Percentiles rank a stretch among this genome's conserved stretches.
phyloP scores from a whole-genome alignment of 371 early-diverging fungal genomes.

The Encephalitozoon romaleae region DNA sequence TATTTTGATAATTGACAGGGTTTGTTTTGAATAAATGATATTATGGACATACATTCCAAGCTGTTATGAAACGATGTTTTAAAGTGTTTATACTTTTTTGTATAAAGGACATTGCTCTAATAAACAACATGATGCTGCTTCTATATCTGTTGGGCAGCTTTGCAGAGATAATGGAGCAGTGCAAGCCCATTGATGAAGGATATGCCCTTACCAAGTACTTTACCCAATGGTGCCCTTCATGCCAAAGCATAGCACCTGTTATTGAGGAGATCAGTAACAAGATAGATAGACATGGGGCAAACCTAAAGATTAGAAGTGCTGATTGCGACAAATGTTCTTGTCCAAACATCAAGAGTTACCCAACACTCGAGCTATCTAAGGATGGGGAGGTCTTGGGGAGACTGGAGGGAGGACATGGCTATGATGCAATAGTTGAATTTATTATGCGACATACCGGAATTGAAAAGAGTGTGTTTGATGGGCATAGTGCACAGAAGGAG shows the following conservation, averaged over 20 bases:
- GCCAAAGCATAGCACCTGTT: conserved; percentile 39
- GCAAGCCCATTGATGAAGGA: background rate
- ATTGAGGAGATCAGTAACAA: conserved; percentile 47
- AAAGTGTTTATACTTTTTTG: background rate
- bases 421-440: conserved; percentile 40
- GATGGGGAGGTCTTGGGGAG: conserved; percentile 40
- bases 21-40: background rate
- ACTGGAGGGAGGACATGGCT: conserved; percentile 38
- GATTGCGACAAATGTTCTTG: conserved; percentile 57
- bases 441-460: conserved; percentile 34
- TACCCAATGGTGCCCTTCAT: conserved; percentile 28
- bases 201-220: conserved; percentile 25
- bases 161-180: conserved; percentile 8
- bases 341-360: conserved; percentile 49
- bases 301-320: conserved; percentile 45
- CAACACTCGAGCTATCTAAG: conserved; percentile 55
- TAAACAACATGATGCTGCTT: background rate
- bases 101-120: background rate
- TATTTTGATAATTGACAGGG: conserved; percentile 3
- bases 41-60: background rate
- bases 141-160: background rate
- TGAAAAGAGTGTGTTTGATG: conserved; percentile 34
- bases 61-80: background rate
- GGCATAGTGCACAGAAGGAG: conserved; percentile 4
- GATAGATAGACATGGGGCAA: conserved; percentile 25